Evolutionary conservation across 306 rosid genomes (phyloP).

Genomic region (Argentina anserina): DNA sequence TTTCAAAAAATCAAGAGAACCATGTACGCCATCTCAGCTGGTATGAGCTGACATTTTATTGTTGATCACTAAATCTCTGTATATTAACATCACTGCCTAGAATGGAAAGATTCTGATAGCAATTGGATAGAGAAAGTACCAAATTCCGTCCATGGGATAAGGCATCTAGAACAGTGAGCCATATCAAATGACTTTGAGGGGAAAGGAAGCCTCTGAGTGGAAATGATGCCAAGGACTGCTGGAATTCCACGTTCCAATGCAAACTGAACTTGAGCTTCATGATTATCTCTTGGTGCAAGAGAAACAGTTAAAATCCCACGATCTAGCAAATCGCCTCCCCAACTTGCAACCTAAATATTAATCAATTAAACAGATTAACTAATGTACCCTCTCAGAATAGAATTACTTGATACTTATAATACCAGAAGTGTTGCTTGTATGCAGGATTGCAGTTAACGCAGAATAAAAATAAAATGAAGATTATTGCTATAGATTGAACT

Average conservation of each 20-base stretch:
- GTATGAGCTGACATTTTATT: neutral
- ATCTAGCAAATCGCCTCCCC: slow-evolving; percentile 99
- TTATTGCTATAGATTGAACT: neutral
- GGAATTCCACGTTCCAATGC: slow-evolving; percentile 99
- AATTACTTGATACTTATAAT: neutral
- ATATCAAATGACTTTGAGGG: slow-evolving; percentile 91
- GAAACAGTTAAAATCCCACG: slow-evolving; percentile 84
- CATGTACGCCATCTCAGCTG: neutral
- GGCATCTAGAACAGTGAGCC: slow-evolving; percentile 99
- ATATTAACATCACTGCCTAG: slow-evolving; percentile 10
- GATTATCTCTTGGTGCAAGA: slow-evolving; percentile 99
- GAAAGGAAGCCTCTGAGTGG: slow-evolving; percentile 94
- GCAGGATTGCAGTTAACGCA: neutral
- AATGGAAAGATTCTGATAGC: neutral
- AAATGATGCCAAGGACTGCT: slow-evolving; percentile 92
- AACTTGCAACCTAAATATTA: slow-evolving; percentile 83
- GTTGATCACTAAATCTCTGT: neutral
- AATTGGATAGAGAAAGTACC: slow-evolving; percentile 46
- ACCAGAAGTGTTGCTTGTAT: neutral
- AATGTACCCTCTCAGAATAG: neutral
- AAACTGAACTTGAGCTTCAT: slow-evolving; percentile 99
- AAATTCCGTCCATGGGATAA: slow-evolving; percentile 98
- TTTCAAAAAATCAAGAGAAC: neutral
- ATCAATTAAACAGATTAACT: slow-evolving; percentile 21
- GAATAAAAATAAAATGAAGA: neutral